A percentile compares a stretch with the other conserved stretches of the same genome.
phyloP scores from a whole-genome alignment of 2,329 filamentous ascomycete species.

The Sarocladium oryzae region DNA sequence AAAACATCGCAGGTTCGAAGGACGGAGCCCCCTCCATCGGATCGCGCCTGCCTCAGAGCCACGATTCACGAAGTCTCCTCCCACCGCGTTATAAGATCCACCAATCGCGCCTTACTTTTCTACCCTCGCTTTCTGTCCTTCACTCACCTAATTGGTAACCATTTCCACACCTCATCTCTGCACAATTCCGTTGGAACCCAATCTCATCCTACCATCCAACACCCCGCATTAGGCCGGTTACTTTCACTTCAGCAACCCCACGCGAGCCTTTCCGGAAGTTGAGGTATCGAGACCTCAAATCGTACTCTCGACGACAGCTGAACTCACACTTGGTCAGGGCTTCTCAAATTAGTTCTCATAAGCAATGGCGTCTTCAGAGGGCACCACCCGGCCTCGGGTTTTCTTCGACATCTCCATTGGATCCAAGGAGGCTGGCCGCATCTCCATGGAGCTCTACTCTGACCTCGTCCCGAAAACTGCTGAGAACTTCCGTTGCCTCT shows the following conservation, averaged over 20 bases:
- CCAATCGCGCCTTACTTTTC: neutral
- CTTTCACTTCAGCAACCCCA: constrained; percentile 2
- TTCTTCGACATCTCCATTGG: constrained; percentile 92
- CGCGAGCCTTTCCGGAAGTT: neutral
- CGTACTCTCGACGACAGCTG: too few relatives aligned
- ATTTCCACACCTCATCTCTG: neutral
- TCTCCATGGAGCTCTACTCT: constrained; percentile 77
- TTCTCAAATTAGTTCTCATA: too few relatives aligned
- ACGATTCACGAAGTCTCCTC: neutral
- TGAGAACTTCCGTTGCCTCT: constrained; percentile 92
- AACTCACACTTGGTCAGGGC: too few relatives aligned
- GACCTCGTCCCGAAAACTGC: constrained; percentile 86
- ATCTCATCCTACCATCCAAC: neutral
- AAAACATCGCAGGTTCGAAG: neutral
- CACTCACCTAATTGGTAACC: neutral
- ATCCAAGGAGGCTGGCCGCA: constrained; percentile 63
- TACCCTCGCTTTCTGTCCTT: neutral
- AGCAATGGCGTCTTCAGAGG: constrained; percentile 40
- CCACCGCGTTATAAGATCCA: constrained; percentile 1
- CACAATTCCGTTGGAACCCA: neutral
- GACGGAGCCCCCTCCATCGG: constrained; percentile 2
- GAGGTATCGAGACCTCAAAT: too few relatives aligned
- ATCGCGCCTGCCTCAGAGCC: neutral
- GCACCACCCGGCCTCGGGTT: constrained; percentile 64
- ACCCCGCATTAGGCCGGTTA: constrained; percentile 5